Evolutionary conservation across 495 filamentous ascomycete species (phyloP), one percentile per base, ranked within the genome.

Genomic region (Staphylotrichum tortipilum): DNA sequence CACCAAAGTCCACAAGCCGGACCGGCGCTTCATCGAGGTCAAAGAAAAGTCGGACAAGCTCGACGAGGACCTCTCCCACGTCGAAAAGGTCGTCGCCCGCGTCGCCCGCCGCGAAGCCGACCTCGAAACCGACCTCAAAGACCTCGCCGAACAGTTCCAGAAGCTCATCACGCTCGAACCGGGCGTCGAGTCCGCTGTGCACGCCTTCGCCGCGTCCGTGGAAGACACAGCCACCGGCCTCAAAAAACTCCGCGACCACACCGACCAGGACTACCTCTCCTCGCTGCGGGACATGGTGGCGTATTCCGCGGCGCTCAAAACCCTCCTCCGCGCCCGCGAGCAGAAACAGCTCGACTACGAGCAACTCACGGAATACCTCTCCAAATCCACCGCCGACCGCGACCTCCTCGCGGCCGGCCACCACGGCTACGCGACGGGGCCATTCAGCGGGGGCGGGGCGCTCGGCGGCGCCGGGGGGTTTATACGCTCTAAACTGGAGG

Each of bases 291-390:
- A 97, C 64, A 95, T 97, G 89, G 84, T 88, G 51, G 82, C 88
- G 23, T 98, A 97, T 68, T 88, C 86, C 61, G 65, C 79, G 17
- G 82, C 88, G 2, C 67, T 97, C 15, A 94, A 94, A 66, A 70
- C 81, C 26, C 82, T 97, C 3, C 79, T 98, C 60, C 95, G 94
- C 70, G 85, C 86, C 6, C 83, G 92, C 18, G 94, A 98, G 69
- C 89, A 94, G 69, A 98, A 97, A 64, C 92, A 98, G 62, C 83
- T 97, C 35, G 92, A 98, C 68, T 95, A 91, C 62, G 92, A 98
- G 69, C 92, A 86, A 34, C 74, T 97, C 24, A 94, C 89, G 18
- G 91, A 95, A 59, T 97, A 97, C 66, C 87, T 95, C 48, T 85
- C 83, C 70, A 94, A 94, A 61, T 84, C 87, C 2, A 84, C 85